These are phyloP conservation scores for Triangularia verruculosa DNA, from an alignment of 2,329 filamentous ascomycete species.

Conservation along the genomic window DNA sequence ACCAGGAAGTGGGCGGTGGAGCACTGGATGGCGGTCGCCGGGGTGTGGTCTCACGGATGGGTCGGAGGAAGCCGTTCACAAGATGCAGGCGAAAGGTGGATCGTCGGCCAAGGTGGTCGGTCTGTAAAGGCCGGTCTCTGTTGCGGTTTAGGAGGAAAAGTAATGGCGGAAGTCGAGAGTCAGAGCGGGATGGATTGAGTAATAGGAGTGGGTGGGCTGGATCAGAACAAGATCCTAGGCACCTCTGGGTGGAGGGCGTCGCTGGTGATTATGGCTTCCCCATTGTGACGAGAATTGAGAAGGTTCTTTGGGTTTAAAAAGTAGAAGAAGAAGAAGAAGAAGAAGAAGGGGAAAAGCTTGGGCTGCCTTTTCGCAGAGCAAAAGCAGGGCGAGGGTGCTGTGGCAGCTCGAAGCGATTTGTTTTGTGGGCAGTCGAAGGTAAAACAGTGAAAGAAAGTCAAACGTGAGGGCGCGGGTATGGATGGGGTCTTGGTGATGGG, in stretches of 20 bases:
- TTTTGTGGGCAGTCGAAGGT: neutral
- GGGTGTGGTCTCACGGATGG: slow-evolving; percentile 10
- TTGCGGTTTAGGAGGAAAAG: neutral
- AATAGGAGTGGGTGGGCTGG: neutral
- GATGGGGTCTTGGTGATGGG: neutral
- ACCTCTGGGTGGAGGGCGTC: slow-evolving; percentile 16
- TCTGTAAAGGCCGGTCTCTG: neutral
- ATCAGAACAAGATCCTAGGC: slow-evolving; percentile 14
- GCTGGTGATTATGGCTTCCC: slow-evolving; percentile 15
- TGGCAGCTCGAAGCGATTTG: neutral
- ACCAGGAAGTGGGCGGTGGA: neutral
- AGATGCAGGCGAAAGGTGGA: slow-evolving; percentile 7
- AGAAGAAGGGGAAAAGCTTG: neutral
- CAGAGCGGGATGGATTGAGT: slow-evolving; percentile 1
- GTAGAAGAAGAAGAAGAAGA: neutral
- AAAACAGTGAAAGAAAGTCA: neutral
- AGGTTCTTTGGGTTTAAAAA: neutral
- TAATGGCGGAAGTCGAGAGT: neutral
- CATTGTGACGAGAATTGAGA: slow-evolving; percentile 14
- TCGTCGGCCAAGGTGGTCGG: slow-evolving; percentile 6
- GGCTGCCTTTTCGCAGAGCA: neutral
- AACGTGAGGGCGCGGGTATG: neutral
- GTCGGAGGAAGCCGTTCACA: slow-evolving; percentile 13
- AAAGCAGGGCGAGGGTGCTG: neutral
- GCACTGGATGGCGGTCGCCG: neutral